A percentile compares a stretch with the other conserved stretches of the same genome.
Conservation (phyloP, 2,329 filamentous ascomycete genomes). For the Diaporthe sp. region DNA sequence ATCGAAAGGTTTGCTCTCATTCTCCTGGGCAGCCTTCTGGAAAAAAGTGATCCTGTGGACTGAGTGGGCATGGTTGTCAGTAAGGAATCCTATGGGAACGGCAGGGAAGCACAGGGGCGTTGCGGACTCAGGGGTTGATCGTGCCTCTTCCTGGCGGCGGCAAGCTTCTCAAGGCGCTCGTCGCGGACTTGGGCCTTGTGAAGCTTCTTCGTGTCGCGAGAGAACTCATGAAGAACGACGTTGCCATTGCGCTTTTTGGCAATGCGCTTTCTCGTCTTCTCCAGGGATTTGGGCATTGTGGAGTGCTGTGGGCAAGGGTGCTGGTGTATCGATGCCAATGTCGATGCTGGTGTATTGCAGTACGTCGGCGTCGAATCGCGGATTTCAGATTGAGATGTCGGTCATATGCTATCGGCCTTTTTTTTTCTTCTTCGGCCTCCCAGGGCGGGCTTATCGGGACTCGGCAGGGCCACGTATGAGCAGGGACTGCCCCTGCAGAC, state of each 20-base stretch:
- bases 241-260: constrained; percentile 85
- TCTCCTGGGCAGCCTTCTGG: constrained; percentile 72
- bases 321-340: too few species aligned
- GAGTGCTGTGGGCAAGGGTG: not conserved
- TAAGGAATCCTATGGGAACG: constrained; percentile 23
- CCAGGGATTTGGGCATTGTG: constrained; percentile 81
- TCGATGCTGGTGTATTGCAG: not conserved
- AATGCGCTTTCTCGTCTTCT: constrained; percentile 91
- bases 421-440: not conserved
- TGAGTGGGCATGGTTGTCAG: constrained; percentile 50
- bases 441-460: not conserved
- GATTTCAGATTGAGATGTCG: not conserved
- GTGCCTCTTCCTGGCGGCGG: constrained; percentile 77
- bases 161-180: constrained; percentile 82
- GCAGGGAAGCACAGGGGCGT: not conserved
- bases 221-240: constrained; percentile 87
- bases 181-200: constrained; percentile 85
- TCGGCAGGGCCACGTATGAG: not conserved
- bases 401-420: not conserved
- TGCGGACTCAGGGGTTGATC: constrained; percentile 79
- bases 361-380: not conserved
- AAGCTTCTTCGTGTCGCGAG: constrained; percentile 85
- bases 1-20: constrained; percentile 63
- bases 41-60: constrained; percentile 80
- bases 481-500: not conserved